These are phyloP conservation scores for Decorospora gaudefroyi DNA, from an alignment of 2,329 filamentous ascomycete genomes.

Conservation along the genomic window DNA sequence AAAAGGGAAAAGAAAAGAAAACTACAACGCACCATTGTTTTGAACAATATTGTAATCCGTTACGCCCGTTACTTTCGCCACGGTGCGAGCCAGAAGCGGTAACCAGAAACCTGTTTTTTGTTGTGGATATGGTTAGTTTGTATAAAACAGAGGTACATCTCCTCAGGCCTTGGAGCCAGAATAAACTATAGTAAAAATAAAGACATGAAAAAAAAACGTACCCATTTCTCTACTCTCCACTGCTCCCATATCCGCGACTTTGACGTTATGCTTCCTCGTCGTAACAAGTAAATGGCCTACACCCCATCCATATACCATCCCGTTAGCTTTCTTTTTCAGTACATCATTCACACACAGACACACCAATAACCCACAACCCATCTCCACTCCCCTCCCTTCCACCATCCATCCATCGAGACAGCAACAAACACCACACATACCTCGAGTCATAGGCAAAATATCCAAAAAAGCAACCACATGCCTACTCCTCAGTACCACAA, in stretches of 20 bases:
- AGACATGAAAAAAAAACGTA: constrained; percentile 37
- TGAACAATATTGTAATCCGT: constrained; percentile 95
- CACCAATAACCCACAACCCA: background rate
- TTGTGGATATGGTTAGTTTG: too few relatives aligned
- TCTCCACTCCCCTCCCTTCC: background rate
- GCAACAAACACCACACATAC: constrained; percentile 44
- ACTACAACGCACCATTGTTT: constrained; percentile 70
- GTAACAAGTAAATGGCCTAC: constrained; percentile 74
- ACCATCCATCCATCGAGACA: background rate
- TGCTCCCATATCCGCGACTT: constrained; percentile 71
- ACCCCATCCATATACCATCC: background rate
- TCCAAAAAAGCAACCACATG: constrained; percentile 86
- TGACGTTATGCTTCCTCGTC: constrained; percentile 75
- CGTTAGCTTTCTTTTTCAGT: background rate
- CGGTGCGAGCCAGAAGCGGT: constrained; percentile 71
- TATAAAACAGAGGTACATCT: too few relatives aligned
- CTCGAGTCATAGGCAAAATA: constrained; percentile 82
- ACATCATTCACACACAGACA: too few relatives aligned
- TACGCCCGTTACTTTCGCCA: constrained; percentile 70
- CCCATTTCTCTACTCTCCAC: constrained; percentile 70
- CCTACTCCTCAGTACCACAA: constrained; percentile 76
- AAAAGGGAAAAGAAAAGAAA: constrained; percentile 2
- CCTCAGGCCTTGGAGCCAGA: too few relatives aligned
- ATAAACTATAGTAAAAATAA: too few relatives aligned
- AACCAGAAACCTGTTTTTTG: constrained; percentile 57